A percentile compares a stretch with the other conserved stretches of the same genome.
These are phyloP conservation scores for Phytophthora sansomeana DNA, from an alignment of 352 stramenopile genomes.

Conservation along the genomic window DNA sequence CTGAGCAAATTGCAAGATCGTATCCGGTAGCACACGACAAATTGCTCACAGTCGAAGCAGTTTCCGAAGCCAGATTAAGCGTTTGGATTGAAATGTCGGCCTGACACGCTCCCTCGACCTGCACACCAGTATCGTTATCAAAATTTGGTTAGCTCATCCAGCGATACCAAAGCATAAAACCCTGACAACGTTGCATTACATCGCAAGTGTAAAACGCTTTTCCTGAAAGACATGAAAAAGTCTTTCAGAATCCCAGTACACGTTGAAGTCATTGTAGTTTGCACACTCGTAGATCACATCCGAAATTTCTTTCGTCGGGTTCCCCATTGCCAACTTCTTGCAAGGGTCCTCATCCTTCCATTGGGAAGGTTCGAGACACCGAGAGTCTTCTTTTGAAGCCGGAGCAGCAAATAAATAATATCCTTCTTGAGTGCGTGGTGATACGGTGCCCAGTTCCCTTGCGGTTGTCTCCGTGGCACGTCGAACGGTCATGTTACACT, in stretches of 20 bases:
- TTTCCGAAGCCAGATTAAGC: not conserved
- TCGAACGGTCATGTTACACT: constrained; percentile 61
- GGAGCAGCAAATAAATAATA: constrained; percentile 68
- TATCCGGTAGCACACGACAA: constrained; percentile 56
- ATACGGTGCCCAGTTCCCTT: constrained; percentile 54
- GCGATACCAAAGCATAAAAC: not conserved
- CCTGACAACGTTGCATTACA: constrained; percentile 21
- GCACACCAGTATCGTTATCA: not conserved
- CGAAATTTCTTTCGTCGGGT: constrained; percentile 28
- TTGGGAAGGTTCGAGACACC: constrained; percentile 37
- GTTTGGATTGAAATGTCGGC: constrained; percentile 57
- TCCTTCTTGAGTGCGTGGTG: constrained; percentile 58
- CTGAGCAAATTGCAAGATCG: constrained; percentile 72
- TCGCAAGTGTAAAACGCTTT: constrained; percentile 76
- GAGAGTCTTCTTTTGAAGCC: constrained; percentile 43
- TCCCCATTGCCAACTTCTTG: constrained; percentile 33
- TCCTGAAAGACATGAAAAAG: constrained; percentile 62
- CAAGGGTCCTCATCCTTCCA: constrained; percentile 66
- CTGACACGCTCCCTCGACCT: constrained; percentile 59
- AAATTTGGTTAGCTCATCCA: not conserved
- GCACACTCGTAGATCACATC: constrained; percentile 57
- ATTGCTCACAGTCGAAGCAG: constrained; percentile 28
- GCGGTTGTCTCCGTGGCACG: constrained; percentile 59
- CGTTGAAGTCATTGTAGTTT: constrained; percentile 39
- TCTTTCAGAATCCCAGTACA: constrained; percentile 67